A percentile compares a stretch with the other conserved stretches of the same genome.
Conservation (phyloP, 257 asterid species). For the Capsicum baccatum region DNA sequence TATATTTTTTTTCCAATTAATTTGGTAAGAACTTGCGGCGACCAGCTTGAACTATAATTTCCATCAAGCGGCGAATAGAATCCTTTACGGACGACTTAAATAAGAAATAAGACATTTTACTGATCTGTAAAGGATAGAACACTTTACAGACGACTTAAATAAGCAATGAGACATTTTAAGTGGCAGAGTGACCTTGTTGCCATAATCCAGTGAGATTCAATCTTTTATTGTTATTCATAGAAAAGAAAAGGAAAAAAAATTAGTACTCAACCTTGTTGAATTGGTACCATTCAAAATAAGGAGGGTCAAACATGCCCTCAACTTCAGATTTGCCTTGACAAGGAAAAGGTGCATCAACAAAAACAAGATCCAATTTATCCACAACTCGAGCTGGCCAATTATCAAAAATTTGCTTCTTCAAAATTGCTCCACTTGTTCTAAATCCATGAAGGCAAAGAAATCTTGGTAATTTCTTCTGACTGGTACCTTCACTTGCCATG, state of each 20-base stretch:
- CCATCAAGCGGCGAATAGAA: too few relatives aligned
- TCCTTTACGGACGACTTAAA: too few relatives aligned
- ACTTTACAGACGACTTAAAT: too few relatives aligned
- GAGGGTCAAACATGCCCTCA: conserved; percentile 93
- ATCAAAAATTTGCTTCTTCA: conserved; percentile 65
- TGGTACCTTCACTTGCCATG: conserved; percentile 62
- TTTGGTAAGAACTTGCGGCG: background rate
- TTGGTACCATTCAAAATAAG: conserved; percentile 95
- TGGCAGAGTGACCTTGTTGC: too few relatives aligned
- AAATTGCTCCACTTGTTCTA: conserved; percentile 80
- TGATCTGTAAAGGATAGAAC: too few relatives aligned
- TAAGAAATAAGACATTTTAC: too few relatives aligned
- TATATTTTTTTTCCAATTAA: background rate
- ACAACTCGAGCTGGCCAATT: conserved; percentile 79
- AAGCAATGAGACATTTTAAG: too few relatives aligned
- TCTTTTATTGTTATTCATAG: too few relatives aligned
- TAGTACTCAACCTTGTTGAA: conserved; percentile 64
- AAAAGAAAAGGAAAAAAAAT: background rate
- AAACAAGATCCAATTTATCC: conserved; percentile 75
- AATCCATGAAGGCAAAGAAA: conserved; percentile 88
- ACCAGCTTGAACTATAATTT: too few relatives aligned
- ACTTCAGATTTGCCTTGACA: conserved; percentile 81
- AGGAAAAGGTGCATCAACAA: conserved; percentile 79
- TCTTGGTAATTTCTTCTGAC: conserved; percentile 54
- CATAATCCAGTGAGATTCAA: too few relatives aligned